These are phyloP conservation scores for Populus nigra DNA, from an alignment of 345 rosid genomes.

Conservation along the genomic window DNA sequence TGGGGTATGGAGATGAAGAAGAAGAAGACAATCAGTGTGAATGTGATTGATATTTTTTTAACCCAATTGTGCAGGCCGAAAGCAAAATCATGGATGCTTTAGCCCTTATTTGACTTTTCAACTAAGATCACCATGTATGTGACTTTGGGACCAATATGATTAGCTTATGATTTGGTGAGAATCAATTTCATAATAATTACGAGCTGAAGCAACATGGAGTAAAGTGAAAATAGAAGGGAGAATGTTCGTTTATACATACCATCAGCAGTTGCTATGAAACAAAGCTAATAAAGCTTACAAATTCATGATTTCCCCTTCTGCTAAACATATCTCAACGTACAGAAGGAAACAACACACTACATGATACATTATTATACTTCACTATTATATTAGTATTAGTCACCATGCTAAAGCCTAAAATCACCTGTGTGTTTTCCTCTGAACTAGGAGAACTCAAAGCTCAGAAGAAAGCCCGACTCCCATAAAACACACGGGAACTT, in stretches of 20 bases:
- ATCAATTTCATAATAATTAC: conserved; percentile 32
- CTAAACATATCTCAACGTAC: conserved; percentile 47
- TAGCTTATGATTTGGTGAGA: conserved; percentile 31
- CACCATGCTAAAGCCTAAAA: conserved; percentile 58
- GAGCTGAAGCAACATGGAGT: conserved; percentile 19
- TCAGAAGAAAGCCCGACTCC: conserved; percentile 98
- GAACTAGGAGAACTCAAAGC: conserved; percentile 28
- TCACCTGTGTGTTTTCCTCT: conserved; percentile 63
- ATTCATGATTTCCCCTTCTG: conserved; percentile 43
- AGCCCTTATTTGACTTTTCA: conserved; percentile 6
- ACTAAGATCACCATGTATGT: conserved; percentile 23
- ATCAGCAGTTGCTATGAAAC: conserved; percentile 38
- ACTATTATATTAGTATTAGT: conserved; percentile 72
- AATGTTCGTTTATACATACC: conserved; percentile 42
- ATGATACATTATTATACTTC: conserved; percentile 52
- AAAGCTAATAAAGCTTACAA: conserved; percentile 42
- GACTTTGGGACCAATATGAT: conserved; percentile 29
- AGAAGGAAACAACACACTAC: conserved; percentile 56
- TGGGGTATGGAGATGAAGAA: neutral
- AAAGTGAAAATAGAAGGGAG: conserved; percentile 7
- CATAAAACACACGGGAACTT: conserved; percentile 93
- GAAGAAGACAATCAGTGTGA: neutral
- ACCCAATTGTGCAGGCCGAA: conserved; percentile 11
- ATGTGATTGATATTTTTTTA: neutral
- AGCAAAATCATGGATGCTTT: conserved; percentile 35